phyloP scores from a whole-genome alignment of 371 early-diverging fungal species.

The Rhizopus microsporus region DNA sequence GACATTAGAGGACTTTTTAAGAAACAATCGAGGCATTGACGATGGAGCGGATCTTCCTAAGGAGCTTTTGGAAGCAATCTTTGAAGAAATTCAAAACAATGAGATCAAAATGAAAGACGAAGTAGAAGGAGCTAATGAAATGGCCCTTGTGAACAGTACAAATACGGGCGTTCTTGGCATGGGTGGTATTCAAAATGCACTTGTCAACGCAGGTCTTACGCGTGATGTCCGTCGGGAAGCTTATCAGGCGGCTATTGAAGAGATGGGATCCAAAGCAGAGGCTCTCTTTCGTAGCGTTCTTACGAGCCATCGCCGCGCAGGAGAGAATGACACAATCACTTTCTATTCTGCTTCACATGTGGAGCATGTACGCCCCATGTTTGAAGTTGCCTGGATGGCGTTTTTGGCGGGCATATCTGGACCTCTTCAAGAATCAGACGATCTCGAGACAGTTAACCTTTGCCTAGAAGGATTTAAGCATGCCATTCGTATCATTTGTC shows the following conservation, averaged over 20 bases:
- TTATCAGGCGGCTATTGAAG: constrained; percentile 54
- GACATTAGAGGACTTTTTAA: constrained; percentile 90
- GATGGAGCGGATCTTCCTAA: constrained; percentile 78
- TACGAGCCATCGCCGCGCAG: constrained; percentile 45
- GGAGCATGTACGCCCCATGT: constrained; percentile 92
- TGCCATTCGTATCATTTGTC: constrained; percentile 77
- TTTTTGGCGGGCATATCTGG: constrained; percentile 83
- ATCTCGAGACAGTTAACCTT: constrained; percentile 65
- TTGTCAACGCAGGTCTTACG: constrained; percentile 49
- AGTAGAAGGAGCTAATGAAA: constrained; percentile 53
- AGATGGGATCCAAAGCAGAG: constrained; percentile 61
- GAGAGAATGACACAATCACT: constrained; percentile 50
- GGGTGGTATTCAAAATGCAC: constrained; percentile 47
- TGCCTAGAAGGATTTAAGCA: constrained; percentile 82
- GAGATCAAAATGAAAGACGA: constrained; percentile 96
- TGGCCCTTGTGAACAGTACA: constrained; percentile 24
- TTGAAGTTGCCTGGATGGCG: constrained; percentile 90
- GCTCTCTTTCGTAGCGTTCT: constrained; percentile 57
- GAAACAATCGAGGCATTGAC: constrained; percentile 94
- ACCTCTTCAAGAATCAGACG: constrained; percentile 84
- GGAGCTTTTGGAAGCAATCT: constrained; percentile 71
- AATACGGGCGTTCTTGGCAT: constrained; percentile 38
- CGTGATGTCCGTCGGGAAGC: constrained; percentile 55
- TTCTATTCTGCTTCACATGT: constrained; percentile 75
- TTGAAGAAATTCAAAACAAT: constrained; percentile 78